A percentile compares a stretch with the other conserved stretches of the same genome.
These are phyloP conservation scores for Aureobasidium melanogenum DNA, from an alignment of 2,329 filamentous ascomycete species.

Conservation along the genomic window DNA sequence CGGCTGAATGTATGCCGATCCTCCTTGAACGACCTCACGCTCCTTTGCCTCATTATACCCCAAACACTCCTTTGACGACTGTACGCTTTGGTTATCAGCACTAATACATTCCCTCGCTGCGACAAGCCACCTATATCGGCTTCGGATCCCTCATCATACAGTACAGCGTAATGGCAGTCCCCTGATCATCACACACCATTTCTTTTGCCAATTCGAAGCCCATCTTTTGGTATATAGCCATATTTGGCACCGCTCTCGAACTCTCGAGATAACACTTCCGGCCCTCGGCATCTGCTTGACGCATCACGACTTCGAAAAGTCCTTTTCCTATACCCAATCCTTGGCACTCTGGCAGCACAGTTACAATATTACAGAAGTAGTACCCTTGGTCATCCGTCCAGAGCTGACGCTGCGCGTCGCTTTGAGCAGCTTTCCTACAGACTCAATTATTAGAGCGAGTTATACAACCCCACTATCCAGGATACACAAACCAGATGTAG, in stretches of 20 bases:
- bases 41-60: neutral
- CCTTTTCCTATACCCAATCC: constrained; percentile 57
- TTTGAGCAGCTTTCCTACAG: constrained; percentile 49
- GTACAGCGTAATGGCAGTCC: constrained; percentile 39
- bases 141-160: constrained; percentile 37
- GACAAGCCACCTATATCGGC: neutral
- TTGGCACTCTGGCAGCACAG: constrained; percentile 56
- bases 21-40: neutral
- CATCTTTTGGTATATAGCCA: constrained; percentile 61
- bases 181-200: constrained; percentile 58
- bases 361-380: constrained; percentile 70
- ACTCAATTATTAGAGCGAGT: neutral
- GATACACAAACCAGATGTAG: constrained; percentile 50
- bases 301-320: constrained; percentile 55
- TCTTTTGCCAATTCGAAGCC: constrained; percentile 57
- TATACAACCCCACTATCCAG: neutral
- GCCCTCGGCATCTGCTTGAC: constrained; percentile 54
- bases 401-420: constrained; percentile 49
- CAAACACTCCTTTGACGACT: constrained; percentile 9
- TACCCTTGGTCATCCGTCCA: constrained; percentile 61
- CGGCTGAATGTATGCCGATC: neutral
- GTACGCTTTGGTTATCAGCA: neutral
- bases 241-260: constrained; percentile 57
- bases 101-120: neutral
- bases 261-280: constrained; percentile 63